A percentile compares a stretch with the other conserved stretches of the same genome.
These are phyloP conservation scores for Guillardia theta DNA, from an alignment of 78 protist species.

Conservation along the genomic window DNA sequence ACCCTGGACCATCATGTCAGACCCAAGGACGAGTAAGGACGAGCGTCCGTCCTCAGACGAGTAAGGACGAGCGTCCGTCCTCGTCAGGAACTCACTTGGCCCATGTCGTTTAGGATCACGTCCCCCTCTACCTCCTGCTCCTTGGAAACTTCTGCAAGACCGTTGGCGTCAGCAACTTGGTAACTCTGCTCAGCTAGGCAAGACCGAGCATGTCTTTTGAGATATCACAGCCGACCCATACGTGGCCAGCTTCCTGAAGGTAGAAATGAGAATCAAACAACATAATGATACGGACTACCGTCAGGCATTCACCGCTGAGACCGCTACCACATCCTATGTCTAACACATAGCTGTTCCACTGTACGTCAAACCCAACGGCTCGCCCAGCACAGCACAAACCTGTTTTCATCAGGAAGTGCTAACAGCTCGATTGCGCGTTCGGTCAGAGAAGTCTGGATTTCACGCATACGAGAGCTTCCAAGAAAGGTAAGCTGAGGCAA, in stretches of 20 bases:
- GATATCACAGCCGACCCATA: constrained; percentile 91
- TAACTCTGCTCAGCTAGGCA: background rate
- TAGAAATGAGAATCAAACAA: too few species aligned
- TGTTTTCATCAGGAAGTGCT: constrained; percentile 62
- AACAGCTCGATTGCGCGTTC: constrained; percentile 90
- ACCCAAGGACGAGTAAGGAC: constrained; percentile 81
- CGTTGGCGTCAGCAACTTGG: too few species aligned
- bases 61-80: background rate
- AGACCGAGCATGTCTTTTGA: constrained; percentile 73
- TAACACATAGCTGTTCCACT: constrained; percentile 49
- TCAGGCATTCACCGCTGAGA: constrained; percentile 60
- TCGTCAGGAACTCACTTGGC: constrained; percentile 73
- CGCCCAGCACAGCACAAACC: background rate
- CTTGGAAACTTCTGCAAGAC: constrained; percentile 35
- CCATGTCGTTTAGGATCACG: constrained; percentile 81
- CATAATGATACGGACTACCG: too few species aligned
- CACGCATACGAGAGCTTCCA: constrained; percentile 79
- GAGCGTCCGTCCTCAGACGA: too few species aligned
- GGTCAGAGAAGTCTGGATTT: constrained; percentile 87
- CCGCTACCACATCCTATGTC: constrained; percentile 94
- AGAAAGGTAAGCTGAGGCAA: background rate
- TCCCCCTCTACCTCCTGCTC: constrained; percentile 70
- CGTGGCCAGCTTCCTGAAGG: constrained; percentile 87
- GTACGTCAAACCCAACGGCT: background rate
- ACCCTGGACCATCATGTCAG: constrained; percentile 65